Base-by-base conservation (phyloP, 2,329 filamentous ascomycete species). In the Chaetothyriales sp. region DNA sequence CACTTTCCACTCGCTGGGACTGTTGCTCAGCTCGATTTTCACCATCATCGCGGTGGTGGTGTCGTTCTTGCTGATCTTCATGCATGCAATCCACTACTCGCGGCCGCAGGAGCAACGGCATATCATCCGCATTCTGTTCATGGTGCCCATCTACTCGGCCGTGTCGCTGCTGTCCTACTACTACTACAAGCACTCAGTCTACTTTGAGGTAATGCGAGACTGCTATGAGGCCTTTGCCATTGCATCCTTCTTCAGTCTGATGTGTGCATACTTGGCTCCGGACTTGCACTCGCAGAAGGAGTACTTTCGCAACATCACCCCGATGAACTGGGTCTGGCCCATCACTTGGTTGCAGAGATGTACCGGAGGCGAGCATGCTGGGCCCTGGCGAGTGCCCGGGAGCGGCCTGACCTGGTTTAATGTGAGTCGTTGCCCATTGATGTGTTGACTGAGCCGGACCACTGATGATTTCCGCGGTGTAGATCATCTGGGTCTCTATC, bases 381-480 rank as follows among this genome's bases (percentile, higher is more conserved):
- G 86, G 0, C 73, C 75, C 22, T 82, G 85, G 73, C 76, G 85
- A 58, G 83, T 76, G n/a, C 86, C 87, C 0, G 73, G 76, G 57
- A 92, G 83, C 65, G 86, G 87, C 1, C 69, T 93, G 64, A 93
- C 86, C 1, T 92, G 86, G 86, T 93, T 93, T 69, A 94, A 94
- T 64, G 78, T 79, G 47, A 51, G 54, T 43, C 10, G 12, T 5
- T 7, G n/a, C 8, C 28, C 18, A 25, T 3, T 3, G 22, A 6
- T 3, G 22, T 25, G 6, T 15, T 39, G 10, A 3, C 22, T 28
- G 26, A 22, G 18, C n/a, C 45, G 3, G 45, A 25, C 8, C 19
- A 47, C 18, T 26, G 10, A 45, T 45, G 8, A 9, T 26, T 48
- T n/a, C 0, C n/a, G 12, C 39, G 20, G 32, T 52, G n/a, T 51